phyloP scores from a whole-genome alignment of 768 basidiomycete species.

The Rickenella mellea region DNA sequence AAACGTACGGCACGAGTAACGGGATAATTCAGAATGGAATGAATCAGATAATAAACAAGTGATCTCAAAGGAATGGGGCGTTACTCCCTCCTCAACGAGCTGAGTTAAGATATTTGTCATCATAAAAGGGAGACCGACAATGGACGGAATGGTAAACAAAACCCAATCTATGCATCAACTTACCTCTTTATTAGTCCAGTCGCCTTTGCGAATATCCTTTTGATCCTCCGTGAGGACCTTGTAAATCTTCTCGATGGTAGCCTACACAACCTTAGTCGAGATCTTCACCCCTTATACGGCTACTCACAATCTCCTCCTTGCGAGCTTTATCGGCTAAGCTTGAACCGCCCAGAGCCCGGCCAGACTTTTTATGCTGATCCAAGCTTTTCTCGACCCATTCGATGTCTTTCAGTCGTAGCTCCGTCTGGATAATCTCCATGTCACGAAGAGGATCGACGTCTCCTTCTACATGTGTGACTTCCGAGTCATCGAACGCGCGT shows the following conservation, averaged over 20 bases:
- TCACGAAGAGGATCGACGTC: conserved; percentile 94
- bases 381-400: conserved; percentile 96
- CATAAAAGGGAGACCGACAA: conserved; percentile 16
- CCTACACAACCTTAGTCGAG: conserved; percentile 32
- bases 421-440: conserved; percentile 95
- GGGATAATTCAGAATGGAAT: too few species aligned
- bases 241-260: conserved; percentile 76
- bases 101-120: conserved; percentile 87
- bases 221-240: conserved; percentile 69
- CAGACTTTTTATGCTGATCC: conserved; percentile 65
- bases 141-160: conserved; percentile 6
- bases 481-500: conserved; percentile 97
- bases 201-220: conserved; percentile 87
- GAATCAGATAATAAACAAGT: conserved; percentile 32
- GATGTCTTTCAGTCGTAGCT: conserved; percentile 92
- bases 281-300: conserved; percentile 6
- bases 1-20: too few species aligned
- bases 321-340: conserved; percentile 88
- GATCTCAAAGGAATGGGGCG: conserved; percentile 72
- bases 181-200: conserved; percentile 97
- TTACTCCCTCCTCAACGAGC: conserved; percentile 95
- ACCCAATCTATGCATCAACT: conserved; percentile 15
- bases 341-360: conserved; percentile 59
- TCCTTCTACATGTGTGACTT: conserved; percentile 98
- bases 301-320: conserved; percentile 88